A percentile compares a stretch with the other conserved stretches of the same genome.
Evolutionary conservation across 148 eudicot genomes (phyloP).

Genomic region (Cornus florida): DNA sequence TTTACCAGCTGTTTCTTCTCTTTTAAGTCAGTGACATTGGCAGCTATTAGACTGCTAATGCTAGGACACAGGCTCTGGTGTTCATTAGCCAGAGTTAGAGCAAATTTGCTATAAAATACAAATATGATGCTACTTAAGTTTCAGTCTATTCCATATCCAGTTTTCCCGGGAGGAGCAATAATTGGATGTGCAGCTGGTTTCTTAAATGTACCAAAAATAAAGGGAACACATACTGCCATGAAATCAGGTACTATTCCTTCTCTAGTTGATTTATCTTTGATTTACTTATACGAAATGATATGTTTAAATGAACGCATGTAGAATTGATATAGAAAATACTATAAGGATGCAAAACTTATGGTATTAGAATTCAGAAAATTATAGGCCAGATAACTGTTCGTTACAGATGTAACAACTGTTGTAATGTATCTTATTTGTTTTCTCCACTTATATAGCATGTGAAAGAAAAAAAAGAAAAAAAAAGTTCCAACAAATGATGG

Average conservation of each 20-base stretch:
- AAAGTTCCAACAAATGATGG: no score
- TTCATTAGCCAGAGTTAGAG: neutral
- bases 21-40: neutral
- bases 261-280: neutral
- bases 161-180: slow-evolving; percentile 98
- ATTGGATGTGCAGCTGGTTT: slow-evolving; percentile 99
- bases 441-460: neutral
- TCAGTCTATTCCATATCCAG: slow-evolving; percentile 99
- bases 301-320: neutral
- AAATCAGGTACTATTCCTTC: slow-evolving; percentile 70
- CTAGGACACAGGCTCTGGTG: neutral
- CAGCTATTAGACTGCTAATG: neutral
- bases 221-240: slow-evolving; percentile 98
- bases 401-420: neutral
- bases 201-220: slow-evolving; percentile 92
- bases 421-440: no score
- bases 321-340: neutral
- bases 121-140: slow-evolving; percentile 64
- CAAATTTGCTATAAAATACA: slow-evolving; percentile 18
- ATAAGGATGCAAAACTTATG: neutral
- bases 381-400: neutral
- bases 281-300: neutral
- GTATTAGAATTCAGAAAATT: neutral
- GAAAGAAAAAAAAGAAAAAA: neutral
- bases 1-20: neutral